Percentiles rank a stretch among this genome's conserved stretches.
phyloP scores from a whole-genome alignment of 371 early-diverging fungal species.

The Coemansia sp. region DNA sequence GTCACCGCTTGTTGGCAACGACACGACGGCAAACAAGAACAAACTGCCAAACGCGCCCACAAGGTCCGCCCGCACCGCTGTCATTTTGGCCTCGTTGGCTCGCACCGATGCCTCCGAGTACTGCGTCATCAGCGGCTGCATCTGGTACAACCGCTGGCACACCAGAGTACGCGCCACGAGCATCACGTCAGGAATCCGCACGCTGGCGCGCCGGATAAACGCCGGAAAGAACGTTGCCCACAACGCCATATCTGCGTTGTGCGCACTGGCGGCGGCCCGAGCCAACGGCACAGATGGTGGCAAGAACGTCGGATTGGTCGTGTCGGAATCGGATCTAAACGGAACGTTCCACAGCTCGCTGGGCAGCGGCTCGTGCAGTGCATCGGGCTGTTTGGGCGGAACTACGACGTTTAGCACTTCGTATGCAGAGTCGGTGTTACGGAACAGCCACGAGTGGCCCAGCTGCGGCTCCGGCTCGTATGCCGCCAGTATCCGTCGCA shows the following conservation, averaged over 20 bases:
- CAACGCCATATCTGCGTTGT: conserved; percentile 16
- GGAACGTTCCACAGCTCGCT: conserved; percentile 39
- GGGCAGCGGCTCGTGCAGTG: conserved; percentile 1
- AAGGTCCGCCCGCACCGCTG: conserved; percentile 18
- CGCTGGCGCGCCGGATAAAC: conserved; percentile 28
- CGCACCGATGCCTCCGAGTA: conserved; percentile 42
- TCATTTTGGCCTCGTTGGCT: conserved; percentile 14
- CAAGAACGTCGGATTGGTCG: neutral
- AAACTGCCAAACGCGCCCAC: conserved; percentile 31
- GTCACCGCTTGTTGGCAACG: conserved; percentile 24
- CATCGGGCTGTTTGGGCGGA: neutral
- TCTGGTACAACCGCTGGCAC: conserved; percentile 50
- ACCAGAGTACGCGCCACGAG: conserved; percentile 40
- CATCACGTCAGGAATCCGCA: conserved; percentile 37
- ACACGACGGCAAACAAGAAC: conserved; percentile 41
- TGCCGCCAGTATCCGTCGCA: conserved; percentile 29
- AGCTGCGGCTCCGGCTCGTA: conserved; percentile 26
- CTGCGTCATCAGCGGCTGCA: conserved; percentile 50
- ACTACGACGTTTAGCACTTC: conserved; percentile 41
- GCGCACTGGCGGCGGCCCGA: conserved; percentile 29
- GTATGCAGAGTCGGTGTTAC: conserved; percentile 31
- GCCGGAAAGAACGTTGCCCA: conserved; percentile 38
- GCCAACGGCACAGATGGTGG: conserved; percentile 22
- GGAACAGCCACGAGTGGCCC: conserved; percentile 26
- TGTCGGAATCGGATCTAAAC: conserved; percentile 16